These are phyloP conservation scores for Chaetomium tenue DNA, from an alignment of 495 filamentous ascomycete genomes.

Conservation along the genomic window DNA sequence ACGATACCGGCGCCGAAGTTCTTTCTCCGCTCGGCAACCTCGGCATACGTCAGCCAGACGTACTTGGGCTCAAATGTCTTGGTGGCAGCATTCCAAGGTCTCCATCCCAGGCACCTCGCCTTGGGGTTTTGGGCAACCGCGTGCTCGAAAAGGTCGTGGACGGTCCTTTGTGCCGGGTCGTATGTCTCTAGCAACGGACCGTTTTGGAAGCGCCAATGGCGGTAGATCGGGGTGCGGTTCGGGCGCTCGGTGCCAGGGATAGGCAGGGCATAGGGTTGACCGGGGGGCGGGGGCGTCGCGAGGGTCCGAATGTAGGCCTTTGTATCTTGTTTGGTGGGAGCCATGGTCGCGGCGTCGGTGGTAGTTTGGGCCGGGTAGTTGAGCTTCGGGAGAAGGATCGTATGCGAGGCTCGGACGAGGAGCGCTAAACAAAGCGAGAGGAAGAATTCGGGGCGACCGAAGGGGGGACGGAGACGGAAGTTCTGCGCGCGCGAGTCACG, in stretches of 20 bases:
- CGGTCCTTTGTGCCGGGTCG: slow-evolving; percentile 68
- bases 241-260: slow-evolving; percentile 70
- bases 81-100: slow-evolving; percentile 72
- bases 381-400: background rate
- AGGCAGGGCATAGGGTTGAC: slow-evolving; percentile 62
- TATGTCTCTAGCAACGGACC: slow-evolving; percentile 67
- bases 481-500: background rate
- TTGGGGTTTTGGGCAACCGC: slow-evolving; percentile 55
- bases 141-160: slow-evolving; percentile 79
- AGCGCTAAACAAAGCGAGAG: slow-evolving; percentile 6
- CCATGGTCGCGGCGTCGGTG: slow-evolving; percentile 29
- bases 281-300: slow-evolving; percentile 55
- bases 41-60: slow-evolving; percentile 78
- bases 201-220: slow-evolving; percentile 75
- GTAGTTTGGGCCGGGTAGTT: background rate
- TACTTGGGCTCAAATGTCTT: slow-evolving; percentile 74
- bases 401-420: background rate
- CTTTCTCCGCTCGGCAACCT: slow-evolving; percentile 74
- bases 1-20: slow-evolving; percentile 86
- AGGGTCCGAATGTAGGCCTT: slow-evolving; percentile 44
- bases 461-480: background rate
- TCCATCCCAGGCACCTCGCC: slow-evolving; percentile 72
- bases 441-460: background rate
- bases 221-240: slow-evolving; percentile 73
- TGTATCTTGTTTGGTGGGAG: slow-evolving; percentile 37